A percentile compares a stretch with the other conserved stretches of the same genome.
Evolutionary conservation across 2,329 filamentous ascomycete genomes (phyloP).

Genomic region (Fusarium brachygibbosum): DNA sequence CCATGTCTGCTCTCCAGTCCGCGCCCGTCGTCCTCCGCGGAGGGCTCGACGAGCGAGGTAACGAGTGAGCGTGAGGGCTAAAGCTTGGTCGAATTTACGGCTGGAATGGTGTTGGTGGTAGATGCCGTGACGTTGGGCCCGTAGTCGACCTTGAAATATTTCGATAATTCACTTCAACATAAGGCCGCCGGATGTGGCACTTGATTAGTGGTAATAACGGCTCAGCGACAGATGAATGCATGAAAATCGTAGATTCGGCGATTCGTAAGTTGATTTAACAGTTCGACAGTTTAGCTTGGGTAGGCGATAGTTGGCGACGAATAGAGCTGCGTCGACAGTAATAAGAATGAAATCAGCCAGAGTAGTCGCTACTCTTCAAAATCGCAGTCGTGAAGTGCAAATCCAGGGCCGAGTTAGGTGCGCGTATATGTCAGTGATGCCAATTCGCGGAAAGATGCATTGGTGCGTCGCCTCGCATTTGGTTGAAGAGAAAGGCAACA

Average conservation of each 20-base stretch:
- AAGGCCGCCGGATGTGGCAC: constrained; percentile 42
- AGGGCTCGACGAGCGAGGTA: constrained; percentile 69
- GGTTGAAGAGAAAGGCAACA: constrained; percentile 19
- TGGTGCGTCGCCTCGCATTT: constrained; percentile 11
- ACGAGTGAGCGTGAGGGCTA: constrained; percentile 27
- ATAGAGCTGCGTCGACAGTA: not conserved
- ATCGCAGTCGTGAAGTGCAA: constrained; percentile 16
- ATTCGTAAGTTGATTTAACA: constrained; percentile 2
- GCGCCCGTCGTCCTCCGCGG: constrained; percentile 71
- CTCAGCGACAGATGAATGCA: constrained; percentile 44
- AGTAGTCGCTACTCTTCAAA: constrained; percentile 9
- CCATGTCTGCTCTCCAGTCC: constrained; percentile 62
- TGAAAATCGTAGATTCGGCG: constrained; percentile 38
- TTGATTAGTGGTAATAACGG: constrained; percentile 30
- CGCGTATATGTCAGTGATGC: constrained; percentile 10
- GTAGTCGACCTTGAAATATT: constrained; percentile 20
- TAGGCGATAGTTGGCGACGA: constrained; percentile 2
- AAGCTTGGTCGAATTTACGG: constrained; percentile 25
- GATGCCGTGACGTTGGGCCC: constrained; percentile 23
- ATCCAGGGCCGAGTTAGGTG: constrained; percentile 1
- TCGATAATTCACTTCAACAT: constrained; percentile 43
- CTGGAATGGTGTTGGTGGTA: constrained; percentile 21
- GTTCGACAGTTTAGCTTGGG: constrained; percentile 4
- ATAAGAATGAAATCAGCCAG: constrained; percentile 6
- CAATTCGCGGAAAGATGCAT: constrained; percentile 1